Evolutionary conservation across 2,329 filamentous ascomycete species (phyloP), one percentile per base, ranked within the genome.

Genomic region (Tolypocladium pustulatum): DNA sequence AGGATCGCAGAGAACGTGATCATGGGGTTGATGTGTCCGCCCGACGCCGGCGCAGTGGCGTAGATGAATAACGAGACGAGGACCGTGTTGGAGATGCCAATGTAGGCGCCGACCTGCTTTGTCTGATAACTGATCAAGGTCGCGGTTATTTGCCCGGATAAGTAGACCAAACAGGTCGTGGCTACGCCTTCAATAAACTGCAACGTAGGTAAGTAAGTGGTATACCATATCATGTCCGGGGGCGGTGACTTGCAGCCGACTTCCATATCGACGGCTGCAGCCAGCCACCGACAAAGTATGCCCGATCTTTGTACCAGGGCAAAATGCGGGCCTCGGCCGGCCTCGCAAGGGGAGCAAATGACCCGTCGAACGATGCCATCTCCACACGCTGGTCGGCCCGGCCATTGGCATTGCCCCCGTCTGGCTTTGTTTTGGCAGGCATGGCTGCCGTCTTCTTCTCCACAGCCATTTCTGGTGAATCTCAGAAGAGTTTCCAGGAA

Each of bases 1-100:
- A 80, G 75, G 60, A 83, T 77, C 2, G 79, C 80, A 3, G 77
- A 73, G 54, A 82, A 74, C 0, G 79, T 81, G 60, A 83, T 81
- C 37, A 77, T 68, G 1, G 80, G 80, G 62, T 80, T 83, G 58
- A 83, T 67, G 63, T 83, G 80, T 1, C 76, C 80, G 43, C 80
- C 79, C 3, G 76, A 78, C 0, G 76, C 75, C 0, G 78, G 75
- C 5, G 73, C 76, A 17, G 77, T 75, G 10, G 74, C 75, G 62
- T 76, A 81, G 54, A 82, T 79, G 63, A 81, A 77, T 1, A 79
- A 64, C 0, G 78, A 67, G 20, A 81, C 67, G 54, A 78, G 62
- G 27, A 75, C 61, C 13, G 70, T 65, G 60, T 73, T 79, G 58
- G 70, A 69, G 41, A 78, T 66, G 17, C 72, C 71, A 20, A 72